A percentile compares a stretch with the other conserved stretches of the same genome.
Conservation (phyloP, 805 yeast genomes). For the Babjeviella inositovora region DNA sequence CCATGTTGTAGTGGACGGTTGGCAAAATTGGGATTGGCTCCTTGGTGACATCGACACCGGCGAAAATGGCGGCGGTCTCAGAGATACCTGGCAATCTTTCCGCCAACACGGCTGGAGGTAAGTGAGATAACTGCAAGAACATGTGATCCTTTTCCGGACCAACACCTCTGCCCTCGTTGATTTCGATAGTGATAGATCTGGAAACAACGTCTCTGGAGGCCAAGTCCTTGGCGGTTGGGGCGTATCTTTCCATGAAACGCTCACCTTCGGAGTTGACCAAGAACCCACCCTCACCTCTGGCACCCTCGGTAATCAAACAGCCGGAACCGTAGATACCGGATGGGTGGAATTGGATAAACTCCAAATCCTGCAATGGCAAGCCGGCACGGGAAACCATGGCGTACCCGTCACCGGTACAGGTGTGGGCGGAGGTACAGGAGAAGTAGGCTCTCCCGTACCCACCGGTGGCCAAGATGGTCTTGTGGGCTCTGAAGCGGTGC, state of each 20-base stretch:
- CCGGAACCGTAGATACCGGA: slow-evolving; percentile 99
- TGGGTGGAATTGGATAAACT: slow-evolving; percentile 97
- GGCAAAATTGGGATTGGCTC: slow-evolving; percentile 98
- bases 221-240: slow-evolving; percentile 95
- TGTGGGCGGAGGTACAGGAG: slow-evolving; percentile 98
- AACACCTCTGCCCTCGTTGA: slow-evolving; percentile 98
- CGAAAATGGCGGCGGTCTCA: slow-evolving; percentile 94
- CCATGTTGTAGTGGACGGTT: slow-evolving; percentile 98
- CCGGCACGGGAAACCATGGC: slow-evolving; percentile 99
- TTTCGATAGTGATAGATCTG: slow-evolving; percentile 96
- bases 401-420: slow-evolving; percentile 98
- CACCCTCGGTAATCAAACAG: slow-evolving; percentile 97
- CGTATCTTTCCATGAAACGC: slow-evolving; percentile 98
- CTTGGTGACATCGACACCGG: slow-evolving; percentile 98
- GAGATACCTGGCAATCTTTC: slow-evolving; percentile 99
- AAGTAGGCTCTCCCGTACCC: slow-evolving; percentile 98
- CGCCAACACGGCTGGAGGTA: slow-evolving; percentile 81
- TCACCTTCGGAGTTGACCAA: slow-evolving; percentile 94
- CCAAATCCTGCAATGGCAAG: slow-evolving; percentile 92
- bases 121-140: slow-evolving; percentile 82
- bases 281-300: slow-evolving; percentile 99
- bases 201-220: slow-evolving; percentile 98
- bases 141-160: slow-evolving; percentile 94
- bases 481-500: slow-evolving; percentile 95
- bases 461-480: slow-evolving; percentile 95